Base-by-base conservation (phyloP, 306 rosid genomes). In the Hippophae rhamnoides region DNA sequence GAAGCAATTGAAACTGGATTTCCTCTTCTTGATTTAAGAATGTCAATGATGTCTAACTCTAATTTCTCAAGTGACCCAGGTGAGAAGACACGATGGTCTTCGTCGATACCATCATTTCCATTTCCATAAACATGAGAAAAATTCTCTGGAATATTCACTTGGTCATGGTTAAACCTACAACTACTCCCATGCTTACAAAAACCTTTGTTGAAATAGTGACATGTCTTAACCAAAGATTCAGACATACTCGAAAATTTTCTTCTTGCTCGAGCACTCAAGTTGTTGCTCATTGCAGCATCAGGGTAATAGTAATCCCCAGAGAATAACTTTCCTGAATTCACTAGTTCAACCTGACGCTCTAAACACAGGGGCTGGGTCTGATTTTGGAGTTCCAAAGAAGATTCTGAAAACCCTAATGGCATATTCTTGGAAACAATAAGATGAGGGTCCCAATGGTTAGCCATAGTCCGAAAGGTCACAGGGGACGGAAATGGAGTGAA, bases 1-100 rank as follows among this genome's bases (percentile, higher is more conserved):
- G 97, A 84, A 73, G 95, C 97, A 68, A 90, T 86, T 3, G 95
- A 82, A 57, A 90, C 75, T 14, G 94, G 89, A 72, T 41, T 74
- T 2, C 95, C 95, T 62, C 84, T 78, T 68, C 79, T 80, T 5
- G 71, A 63, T 63, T 78, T 86, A 0, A 90, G 69, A 46, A 90
- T 86, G 18, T 82, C 90, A 10, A 82, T 56, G 6, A 90, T 80
- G 68, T 90, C 97, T 6, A 69, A 27, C 81, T 90, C 97, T 65
- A 90, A 73, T 57, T 72, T 78, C 40, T 82, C 94, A 5, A 84
- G 74, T 6, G 96, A 85, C 5, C 87, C 75, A 0, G 84, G 81
- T 0, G 77, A 76, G 58, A 86, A 68, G 13, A 67, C 38, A 31
- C 5, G 41, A 7, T 67, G 88, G 49, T 82, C 89, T 1, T 86